Conservation (phyloP, 306 rosid genomes). For the Medicago truncatula region MtrunA17r5.0-ANR NC_053042.1:1150501-1151000, state of each 20-base stretch:
- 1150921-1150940: constrained; percentile 97
- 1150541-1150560: constrained; percentile 76
- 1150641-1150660: constrained; percentile 27
- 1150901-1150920: constrained; percentile 94
- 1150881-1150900: constrained; percentile 98
- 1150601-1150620: constrained; percentile 43
- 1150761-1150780: constrained; percentile 93
- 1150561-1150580: constrained; percentile 84
- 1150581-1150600: constrained; percentile 79
- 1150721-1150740: constrained; percentile 90
- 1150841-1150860: constrained; percentile 36
- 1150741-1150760: constrained; percentile 91
- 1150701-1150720: constrained; percentile 94
- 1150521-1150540: constrained; percentile 92
- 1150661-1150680: constrained; percentile 31
- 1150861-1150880: constrained; percentile 41
- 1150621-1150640: constrained; percentile 33
- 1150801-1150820: constrained; percentile 46
- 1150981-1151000: constrained; percentile 95
- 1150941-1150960: constrained; percentile 95
- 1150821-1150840: constrained; percentile 43
- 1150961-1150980: constrained; percentile 99
- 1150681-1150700: constrained; percentile 39
- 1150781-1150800: constrained; percentile 91
- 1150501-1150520: constrained; percentile 67